Evolutionary conservation across 345 rosid genomes (phyloP), one percentile per base, ranked within the genome.

Genomic region (Arabis hirsuta): DNA sequence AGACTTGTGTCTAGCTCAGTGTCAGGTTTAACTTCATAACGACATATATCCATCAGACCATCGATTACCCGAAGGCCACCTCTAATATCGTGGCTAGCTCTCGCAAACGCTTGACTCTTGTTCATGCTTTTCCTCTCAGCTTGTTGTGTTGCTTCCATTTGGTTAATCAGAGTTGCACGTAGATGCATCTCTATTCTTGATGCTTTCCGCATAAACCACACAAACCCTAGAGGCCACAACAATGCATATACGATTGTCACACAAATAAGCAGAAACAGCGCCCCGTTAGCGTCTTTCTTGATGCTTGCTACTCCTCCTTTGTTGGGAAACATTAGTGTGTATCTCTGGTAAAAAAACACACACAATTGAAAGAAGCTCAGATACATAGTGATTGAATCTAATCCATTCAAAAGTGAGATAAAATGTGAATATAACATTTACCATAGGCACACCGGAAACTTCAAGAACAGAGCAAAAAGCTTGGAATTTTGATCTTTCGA

Each of bases 21-120:
- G n/a, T 79, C 80, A 50, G 63, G 83, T 67, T 60, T 48, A 22
- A 69, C 86, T 42, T 82, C 83, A 5, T 61, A 51, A 41, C 72
- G 69, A 53, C 84, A 79, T 43, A 83, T 6, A 10, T 86, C 83
- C 14, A 88, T 87, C 50, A 85, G 71, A 42, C 89, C 90, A 5
- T 69, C 80, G 43, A 93, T 84, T 14, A 82, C 87, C 0, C 92
- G 88, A 22, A 93, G 71, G 1, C 84, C 67, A 3, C 88, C 84
- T 0, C 96, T 84, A 73, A 91, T 86, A 46, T 94, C 97, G 13
- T 94, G 98, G 76, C 90, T 89, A 13, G 95, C 97, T 16, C 66
- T 81, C 29, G 95, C 87, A 53, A 89, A 85, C 1, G 88, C 95
- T 26, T 73, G 76, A 73, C 88, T 86, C 83, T 88, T 94, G 65